Conservation (phyloP, 495 filamentous ascomycete species). For the Podospora australis region DNA sequence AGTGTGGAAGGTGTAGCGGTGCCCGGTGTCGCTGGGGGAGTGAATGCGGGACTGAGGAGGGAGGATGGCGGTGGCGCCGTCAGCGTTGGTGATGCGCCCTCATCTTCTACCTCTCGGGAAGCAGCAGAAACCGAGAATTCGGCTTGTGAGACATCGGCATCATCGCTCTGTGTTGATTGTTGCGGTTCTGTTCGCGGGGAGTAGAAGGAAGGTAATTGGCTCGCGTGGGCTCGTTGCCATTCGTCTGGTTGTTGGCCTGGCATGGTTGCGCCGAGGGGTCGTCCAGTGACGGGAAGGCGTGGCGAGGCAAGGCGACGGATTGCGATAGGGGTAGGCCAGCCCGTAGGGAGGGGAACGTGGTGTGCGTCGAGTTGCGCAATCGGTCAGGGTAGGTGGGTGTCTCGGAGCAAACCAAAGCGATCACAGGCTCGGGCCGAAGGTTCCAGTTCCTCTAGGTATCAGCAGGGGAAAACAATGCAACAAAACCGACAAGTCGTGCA, state of each 20-base stretch:
- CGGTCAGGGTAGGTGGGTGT: too few species aligned
- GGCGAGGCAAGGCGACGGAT: not conserved
- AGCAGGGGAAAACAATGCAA: not conserved
- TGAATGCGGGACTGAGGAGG: slow-evolving; percentile 70
- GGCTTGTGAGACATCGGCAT: slow-evolving; percentile 13
- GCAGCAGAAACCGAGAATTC: slow-evolving; percentile 16
- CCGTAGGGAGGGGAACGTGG: not conserved
- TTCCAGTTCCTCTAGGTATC: slow-evolving; percentile 1
- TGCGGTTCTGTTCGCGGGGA: slow-evolving; percentile 33
- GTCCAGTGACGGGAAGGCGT: not conserved
- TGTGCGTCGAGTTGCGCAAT: too few species aligned
- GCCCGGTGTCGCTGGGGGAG: slow-evolving; percentile 71
- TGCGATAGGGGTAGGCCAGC: too few species aligned
- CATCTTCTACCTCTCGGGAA: too few species aligned
- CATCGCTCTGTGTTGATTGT: slow-evolving; percentile 12
- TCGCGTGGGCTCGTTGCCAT: slow-evolving; percentile 21
- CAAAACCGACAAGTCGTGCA: not conserved
- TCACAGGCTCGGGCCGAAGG: slow-evolving; percentile 2
- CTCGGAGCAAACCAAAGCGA: too few species aligned
- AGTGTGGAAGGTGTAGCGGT: slow-evolving; percentile 44
- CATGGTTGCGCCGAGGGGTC: slow-evolving; percentile 13
- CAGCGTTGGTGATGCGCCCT: slow-evolving; percentile 4
- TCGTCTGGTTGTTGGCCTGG: not conserved
- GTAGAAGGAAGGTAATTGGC: slow-evolving; percentile 41
- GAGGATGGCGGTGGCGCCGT: slow-evolving; percentile 33